Evolutionary conservation across 2,329 filamentous ascomycete species (phyloP).

Genomic region (Colletotrichum incanum): DNA sequence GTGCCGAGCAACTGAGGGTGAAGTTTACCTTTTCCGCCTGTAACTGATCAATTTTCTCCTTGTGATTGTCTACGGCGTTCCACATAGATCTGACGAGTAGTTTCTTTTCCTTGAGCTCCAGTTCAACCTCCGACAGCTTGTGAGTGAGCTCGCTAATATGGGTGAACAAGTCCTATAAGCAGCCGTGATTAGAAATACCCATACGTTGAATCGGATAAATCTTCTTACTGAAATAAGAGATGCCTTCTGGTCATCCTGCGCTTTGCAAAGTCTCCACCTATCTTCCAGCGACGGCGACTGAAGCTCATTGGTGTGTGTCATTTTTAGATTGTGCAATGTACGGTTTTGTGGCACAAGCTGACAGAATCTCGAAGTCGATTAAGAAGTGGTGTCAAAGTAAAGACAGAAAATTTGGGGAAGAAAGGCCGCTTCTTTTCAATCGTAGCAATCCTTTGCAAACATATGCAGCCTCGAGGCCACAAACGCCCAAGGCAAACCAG

Average conservation of each 20-base stretch:
- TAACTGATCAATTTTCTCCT: neutral
- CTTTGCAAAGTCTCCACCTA: neutral
- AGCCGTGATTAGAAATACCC: rapidly evolving
- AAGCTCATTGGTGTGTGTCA: neutral
- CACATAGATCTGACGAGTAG: conserved; percentile 14
- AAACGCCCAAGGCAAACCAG: neutral
- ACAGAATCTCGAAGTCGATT: too few species aligned
- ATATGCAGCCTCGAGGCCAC: neutral
- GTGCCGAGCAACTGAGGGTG: neutral
- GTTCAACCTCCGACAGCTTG: neutral
- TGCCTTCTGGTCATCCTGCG: conserved; percentile 24
- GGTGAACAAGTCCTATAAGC: conserved; percentile 20
- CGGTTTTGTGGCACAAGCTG: too few species aligned
- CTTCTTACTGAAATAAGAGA: neutral
- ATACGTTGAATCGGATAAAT: too few species aligned
- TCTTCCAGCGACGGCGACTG: neutral
- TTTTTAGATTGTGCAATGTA: neutral
- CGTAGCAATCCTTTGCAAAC: too few species aligned
- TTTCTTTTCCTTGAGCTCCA: conserved; percentile 9
- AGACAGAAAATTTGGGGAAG: neutral
- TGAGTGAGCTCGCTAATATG: neutral
- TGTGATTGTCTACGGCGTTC: neutral
- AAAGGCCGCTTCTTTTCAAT: neutral
- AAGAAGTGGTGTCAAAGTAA: rapidly evolving
- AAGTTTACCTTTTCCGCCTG: neutral